Conservation (phyloP, 108 stramenopile species). For the Nitzschia putrida region DNA sequence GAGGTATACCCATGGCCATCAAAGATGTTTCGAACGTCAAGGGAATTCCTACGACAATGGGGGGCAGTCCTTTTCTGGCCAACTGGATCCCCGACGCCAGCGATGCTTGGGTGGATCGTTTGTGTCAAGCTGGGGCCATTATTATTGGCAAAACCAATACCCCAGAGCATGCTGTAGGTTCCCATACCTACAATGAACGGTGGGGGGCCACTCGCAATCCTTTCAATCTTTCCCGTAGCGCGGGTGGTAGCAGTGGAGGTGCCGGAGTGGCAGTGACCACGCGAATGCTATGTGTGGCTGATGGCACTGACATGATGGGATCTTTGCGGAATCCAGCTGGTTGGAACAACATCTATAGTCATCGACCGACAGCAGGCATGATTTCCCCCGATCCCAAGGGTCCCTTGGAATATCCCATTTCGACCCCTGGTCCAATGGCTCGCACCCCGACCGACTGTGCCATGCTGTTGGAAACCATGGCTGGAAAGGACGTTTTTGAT, state of each 20-base stretch:
- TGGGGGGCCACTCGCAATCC: constrained; percentile 60
- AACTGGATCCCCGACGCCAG: constrained; percentile 15
- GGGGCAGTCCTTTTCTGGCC: constrained; percentile 45
- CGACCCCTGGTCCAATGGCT: constrained; percentile 62
- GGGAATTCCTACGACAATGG: constrained; percentile 52
- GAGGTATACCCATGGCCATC: constrained; percentile 64
- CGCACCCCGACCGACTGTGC: constrained; percentile 51
- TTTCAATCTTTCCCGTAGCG: constrained; percentile 30
- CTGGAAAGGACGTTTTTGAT: constrained; percentile 35
- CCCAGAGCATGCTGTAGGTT: constrained; percentile 92
- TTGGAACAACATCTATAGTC: constrained; percentile 62
- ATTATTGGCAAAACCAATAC: constrained; percentile 89
- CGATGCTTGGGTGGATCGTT: constrained; percentile 44
- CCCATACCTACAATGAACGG: constrained; percentile 54
- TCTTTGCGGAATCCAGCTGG: constrained; percentile 62
- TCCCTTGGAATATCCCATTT: constrained; percentile 46
- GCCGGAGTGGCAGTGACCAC: constrained; percentile 56
- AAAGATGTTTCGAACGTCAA: constrained; percentile 54
- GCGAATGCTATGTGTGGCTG: constrained; percentile 46
- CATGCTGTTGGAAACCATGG: constrained; percentile 52
- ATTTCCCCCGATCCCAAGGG: constrained; percentile 14
- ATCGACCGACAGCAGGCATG: constrained; percentile 55
- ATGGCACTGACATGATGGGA: constrained; percentile 70
- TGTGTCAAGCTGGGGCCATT: constrained; percentile 69
- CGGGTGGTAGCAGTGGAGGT: constrained; percentile 64